A percentile compares a stretch with the other conserved stretches of the same genome.
Evolutionary conservation across 371 early-diverging fungal genomes (phyloP).

Genomic region (Mortierella polycephala): DNA sequence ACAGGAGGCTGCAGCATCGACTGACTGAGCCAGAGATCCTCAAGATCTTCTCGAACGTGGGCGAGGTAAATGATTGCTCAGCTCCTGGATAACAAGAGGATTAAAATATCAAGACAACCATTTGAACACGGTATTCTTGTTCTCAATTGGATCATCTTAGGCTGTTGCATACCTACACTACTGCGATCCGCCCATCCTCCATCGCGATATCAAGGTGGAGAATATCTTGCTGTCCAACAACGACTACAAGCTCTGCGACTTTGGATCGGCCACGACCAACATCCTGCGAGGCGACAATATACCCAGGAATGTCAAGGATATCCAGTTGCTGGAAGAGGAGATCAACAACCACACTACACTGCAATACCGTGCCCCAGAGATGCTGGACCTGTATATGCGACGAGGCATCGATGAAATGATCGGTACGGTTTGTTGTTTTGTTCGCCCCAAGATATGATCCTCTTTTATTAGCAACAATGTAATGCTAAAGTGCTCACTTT

Average conservation of each 20-base stretch:
- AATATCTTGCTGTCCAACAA: conserved; percentile 60
- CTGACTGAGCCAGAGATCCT: conserved; percentile 86
- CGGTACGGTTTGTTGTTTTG: conserved; percentile 62
- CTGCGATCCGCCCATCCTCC: conserved; percentile 75
- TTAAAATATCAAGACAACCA: neutral
- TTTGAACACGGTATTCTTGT: neutral
- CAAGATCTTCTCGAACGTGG: conserved; percentile 86
- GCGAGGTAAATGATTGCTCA: conserved; percentile 62
- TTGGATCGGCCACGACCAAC: conserved; percentile 88
- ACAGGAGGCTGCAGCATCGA: conserved; percentile 74
- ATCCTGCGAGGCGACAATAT: conserved; percentile 65
- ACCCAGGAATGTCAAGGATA: conserved; percentile 67
- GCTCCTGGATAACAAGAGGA: neutral
- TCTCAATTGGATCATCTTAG: conserved; percentile 37
- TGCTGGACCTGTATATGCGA: conserved; percentile 89
- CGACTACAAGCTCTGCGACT: conserved; percentile 91
- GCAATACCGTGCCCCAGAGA: conserved; percentile 94
- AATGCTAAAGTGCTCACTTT: conserved; percentile 8
- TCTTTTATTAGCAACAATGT: neutral
- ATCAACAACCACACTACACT: conserved; percentile 88
- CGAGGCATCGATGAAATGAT: conserved; percentile 86
- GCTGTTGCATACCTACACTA: conserved; percentile 93
- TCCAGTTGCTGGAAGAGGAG: conserved; percentile 88
- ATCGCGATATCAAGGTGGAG: conserved; percentile 90
- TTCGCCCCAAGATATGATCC: neutral